Base-by-base conservation (phyloP, 169 alveolate genomes). In the Pseudocohnilembus persalinus region DNA sequence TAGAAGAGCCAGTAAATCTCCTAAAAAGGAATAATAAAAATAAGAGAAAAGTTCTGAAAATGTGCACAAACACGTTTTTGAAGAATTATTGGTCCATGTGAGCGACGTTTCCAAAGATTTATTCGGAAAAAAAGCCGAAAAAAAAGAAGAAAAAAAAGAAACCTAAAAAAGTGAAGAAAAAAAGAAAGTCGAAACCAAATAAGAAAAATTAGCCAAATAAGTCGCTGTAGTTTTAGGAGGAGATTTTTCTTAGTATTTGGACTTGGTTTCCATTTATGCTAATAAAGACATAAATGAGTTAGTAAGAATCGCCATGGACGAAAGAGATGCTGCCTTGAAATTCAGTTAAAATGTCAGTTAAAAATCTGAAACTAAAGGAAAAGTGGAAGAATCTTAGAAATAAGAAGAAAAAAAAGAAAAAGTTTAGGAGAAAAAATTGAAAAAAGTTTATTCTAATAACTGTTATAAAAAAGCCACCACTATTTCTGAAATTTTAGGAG, bases 401-500 rank as follows among this genome's bases (percentile, higher is more conserved):
- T 11, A 49, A 20, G 29, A 78, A 30, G 73, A 33, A 77, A 65
- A 31, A 11, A 34, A 77, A 64, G 76, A 79, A 64, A 75, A 79
- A 64, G 35, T 33, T 79, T 27, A 79, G 20, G 63, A 49, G 30
- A 79, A 49, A 49, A 20, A 29, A 30, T 79, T 79, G 84, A 35
- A 49, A 24, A 79, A 79, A 72, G 63, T 1, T 4, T 49, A 49
- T 33, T 64, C 84, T 49, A 31, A 79, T 49, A 79, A 15, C 35
- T 49, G 34, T 29, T 29, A 35, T 35, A 79, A 79, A 29, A 49
- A 29, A 34, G 82, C 76, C 0, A 0, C 27, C 0, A 20, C 34
- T 20, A 64, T 79, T 28, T 30, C 76, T 31, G 76, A 79, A 15
- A 49, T 79, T 49, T 79, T 79, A 33, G 84, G 84, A 20, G 84